phyloP scores from a whole-genome alignment of 805 yeast species.

The Yarrowia alimentaria region DNA sequence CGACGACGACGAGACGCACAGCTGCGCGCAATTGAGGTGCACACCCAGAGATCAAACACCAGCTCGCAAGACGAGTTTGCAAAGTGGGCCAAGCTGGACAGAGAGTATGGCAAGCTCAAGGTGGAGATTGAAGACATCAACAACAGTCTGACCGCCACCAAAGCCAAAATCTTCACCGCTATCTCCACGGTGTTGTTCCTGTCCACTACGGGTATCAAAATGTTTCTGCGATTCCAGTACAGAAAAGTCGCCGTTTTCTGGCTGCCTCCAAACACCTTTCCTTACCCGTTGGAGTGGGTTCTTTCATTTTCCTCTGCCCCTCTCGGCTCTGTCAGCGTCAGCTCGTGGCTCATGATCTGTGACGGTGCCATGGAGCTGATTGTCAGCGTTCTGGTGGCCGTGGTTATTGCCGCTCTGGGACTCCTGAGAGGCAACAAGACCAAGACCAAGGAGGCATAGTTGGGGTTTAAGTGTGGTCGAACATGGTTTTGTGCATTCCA shows the following conservation, averaged over 20 bases:
- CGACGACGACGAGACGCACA: constrained; percentile 41
- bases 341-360: constrained; percentile 51
- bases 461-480: neutral
- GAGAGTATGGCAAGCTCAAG: constrained; percentile 60
- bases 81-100: constrained; percentile 87
- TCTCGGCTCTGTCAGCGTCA: constrained; percentile 59
- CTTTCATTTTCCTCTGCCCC: constrained; percentile 66
- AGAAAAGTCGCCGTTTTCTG: constrained; percentile 56
- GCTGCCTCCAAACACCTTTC: constrained; percentile 58
- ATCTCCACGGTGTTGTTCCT: constrained; percentile 43
- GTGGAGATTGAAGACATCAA: constrained; percentile 49
- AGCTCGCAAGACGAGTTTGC: constrained; percentile 95
- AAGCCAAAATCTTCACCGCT: constrained; percentile 40
- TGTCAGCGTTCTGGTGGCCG: constrained; percentile 5
- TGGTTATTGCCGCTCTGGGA: constrained; percentile 5
- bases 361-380: constrained; percentile 35
- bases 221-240: constrained; percentile 52
- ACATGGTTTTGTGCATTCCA: too few species aligned
- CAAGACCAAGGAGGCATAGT: constrained; percentile 7
- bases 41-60: constrained; percentile 55
- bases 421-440: constrained; percentile 11
- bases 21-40: constrained; percentile 48
- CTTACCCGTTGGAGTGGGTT: constrained; percentile 52
- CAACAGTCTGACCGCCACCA: constrained; percentile 36
- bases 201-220: constrained; percentile 44